phyloP scores from a whole-genome alignment of 257 asterid species.

The Solanum neorickii region DNA sequence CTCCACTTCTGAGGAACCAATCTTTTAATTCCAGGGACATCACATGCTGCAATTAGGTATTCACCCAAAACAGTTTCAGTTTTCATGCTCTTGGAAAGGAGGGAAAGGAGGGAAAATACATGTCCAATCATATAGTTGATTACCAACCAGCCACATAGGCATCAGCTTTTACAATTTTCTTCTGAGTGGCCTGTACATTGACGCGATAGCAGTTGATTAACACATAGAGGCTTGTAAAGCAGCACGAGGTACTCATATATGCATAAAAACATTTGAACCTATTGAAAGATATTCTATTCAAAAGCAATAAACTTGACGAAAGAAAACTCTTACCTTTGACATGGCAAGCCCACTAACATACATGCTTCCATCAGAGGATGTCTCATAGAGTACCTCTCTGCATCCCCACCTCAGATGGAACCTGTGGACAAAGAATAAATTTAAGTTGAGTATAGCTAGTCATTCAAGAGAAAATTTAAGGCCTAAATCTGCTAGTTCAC shows the following conservation, averaged over 20 bases:
- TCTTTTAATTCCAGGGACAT: constrained; percentile 95
- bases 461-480: neutral
- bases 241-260: neutral
- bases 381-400: constrained; percentile 76
- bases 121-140: neutral
- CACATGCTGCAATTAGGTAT: constrained; percentile 64
- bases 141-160: constrained; percentile 91
- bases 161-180: constrained; percentile 79
- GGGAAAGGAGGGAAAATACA: constrained; percentile 5
- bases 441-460: neutral
- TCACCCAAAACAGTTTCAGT: neutral
- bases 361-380: constrained; percentile 59
- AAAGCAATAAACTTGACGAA: neutral
- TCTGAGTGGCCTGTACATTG: constrained; percentile 79
- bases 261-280: neutral
- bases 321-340: constrained; percentile 57
- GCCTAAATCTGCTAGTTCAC: neutral
- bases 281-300: neutral
- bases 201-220: neutral
- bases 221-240: neutral
- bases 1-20: constrained; percentile 80
- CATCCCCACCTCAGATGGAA: constrained; percentile 99
- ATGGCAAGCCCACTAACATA: constrained; percentile 80
- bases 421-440: constrained; percentile 31
- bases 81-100: neutral